A percentile compares a stretch with the other conserved stretches of the same genome.
Evolutionary conservation across 345 rosid species (phyloP).

Genomic region (Eucalyptus caleyi): DNA sequence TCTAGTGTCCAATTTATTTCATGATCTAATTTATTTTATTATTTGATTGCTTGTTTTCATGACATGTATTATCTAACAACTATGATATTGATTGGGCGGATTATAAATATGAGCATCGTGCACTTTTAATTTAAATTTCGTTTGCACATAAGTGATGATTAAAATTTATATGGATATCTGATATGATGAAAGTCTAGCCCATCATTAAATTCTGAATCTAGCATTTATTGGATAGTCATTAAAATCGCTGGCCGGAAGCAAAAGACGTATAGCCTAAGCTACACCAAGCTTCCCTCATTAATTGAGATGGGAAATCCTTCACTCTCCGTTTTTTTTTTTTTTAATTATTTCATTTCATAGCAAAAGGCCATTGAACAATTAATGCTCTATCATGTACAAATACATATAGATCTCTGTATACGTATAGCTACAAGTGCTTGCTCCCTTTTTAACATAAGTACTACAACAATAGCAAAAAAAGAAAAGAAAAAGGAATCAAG

Average conservation of each 20-base stretch:
- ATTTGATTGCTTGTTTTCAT: not conserved
- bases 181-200: not conserved
- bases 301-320: too few species aligned
- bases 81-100: not conserved
- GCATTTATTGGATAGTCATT: not conserved
- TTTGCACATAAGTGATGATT: not conserved
- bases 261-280: not conserved
- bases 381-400: too few species aligned
- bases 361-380: too few species aligned
- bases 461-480: too few species aligned
- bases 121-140: not conserved
- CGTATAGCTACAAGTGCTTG: too few species aligned
- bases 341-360: too few species aligned
- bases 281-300: not conserved
- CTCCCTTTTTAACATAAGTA: too few species aligned
- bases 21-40: not conserved
- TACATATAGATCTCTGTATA: too few species aligned
- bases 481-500: too few species aligned
- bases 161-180: not conserved
- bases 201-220: not conserved
- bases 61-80: not conserved
- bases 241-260: not conserved
- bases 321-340: accelerated
- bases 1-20: not conserved
- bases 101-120: not conserved